These are phyloP conservation scores for Cocos nucifera DNA, from an alignment of 176 grass and related monocot genomes.

Conservation along the genomic window DNA sequence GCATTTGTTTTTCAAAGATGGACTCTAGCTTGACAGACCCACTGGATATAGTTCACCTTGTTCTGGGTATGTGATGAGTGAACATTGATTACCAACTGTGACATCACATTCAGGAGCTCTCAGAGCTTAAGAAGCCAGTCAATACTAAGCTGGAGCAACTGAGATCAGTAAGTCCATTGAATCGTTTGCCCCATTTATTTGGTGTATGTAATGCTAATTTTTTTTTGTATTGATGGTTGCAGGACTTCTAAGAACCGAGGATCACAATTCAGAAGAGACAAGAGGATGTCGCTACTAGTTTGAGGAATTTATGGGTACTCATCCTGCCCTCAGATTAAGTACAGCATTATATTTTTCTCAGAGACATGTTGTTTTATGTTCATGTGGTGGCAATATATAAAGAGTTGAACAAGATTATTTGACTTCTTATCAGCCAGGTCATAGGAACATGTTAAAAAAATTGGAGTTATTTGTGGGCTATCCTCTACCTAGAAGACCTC, in stretches of 20 bases:
- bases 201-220: constrained; percentile 13
- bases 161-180: constrained; percentile 35
- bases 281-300: constrained; percentile 74
- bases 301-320: constrained; percentile 63
- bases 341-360: no score
- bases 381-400: no score
- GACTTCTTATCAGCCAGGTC: no score
- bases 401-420: no score
- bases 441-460: no score
- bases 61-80: not conserved
- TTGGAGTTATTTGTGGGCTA: no score
- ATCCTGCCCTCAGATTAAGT: no score
- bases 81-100: constrained; percentile 7
- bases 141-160: constrained; percentile 69
- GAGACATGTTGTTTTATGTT: no score
- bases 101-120: constrained; percentile 51
- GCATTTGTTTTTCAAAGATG: no score
- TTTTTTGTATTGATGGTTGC: constrained; percentile 16
- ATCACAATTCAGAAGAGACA: constrained; percentile 87
- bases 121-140: constrained; percentile 69
- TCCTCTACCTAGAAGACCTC: no score
- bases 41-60: no score
- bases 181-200: constrained; percentile 4
- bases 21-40: no score
- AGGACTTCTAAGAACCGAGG: constrained; percentile 88